A percentile compares a stretch with the other conserved stretches of the same genome.
Evolutionary conservation across 2,329 filamentous ascomycete species (phyloP).

Genomic region (Pseudovirgaria hyperparasitica): DNA sequence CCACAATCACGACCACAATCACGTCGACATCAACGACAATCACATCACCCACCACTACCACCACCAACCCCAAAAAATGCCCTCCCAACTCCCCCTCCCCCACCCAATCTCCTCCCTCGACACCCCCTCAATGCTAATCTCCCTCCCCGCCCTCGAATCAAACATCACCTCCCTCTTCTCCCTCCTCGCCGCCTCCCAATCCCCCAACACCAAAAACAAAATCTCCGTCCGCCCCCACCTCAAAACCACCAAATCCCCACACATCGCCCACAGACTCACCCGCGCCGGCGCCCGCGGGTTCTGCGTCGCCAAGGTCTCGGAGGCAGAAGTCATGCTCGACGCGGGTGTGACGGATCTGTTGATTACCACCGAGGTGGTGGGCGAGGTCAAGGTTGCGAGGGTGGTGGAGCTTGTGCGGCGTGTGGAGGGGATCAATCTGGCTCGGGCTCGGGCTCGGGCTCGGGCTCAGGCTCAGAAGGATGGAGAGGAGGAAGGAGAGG

Average conservation of each 20-base stretch:
- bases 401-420: conserved; percentile 33
- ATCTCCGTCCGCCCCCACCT: conserved; percentile 36
- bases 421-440: conserved; percentile 27
- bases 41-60: too few species aligned
- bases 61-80: too few species aligned
- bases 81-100: too few species aligned
- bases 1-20: too few species aligned
- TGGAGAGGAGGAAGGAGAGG: too few species aligned
- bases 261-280: conserved; percentile 31
- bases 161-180: conserved; percentile 37
- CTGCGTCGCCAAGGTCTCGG: conserved; percentile 40
- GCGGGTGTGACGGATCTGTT: conserved; percentile 37
- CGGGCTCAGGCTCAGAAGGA: too few species aligned
- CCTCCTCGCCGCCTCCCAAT: conserved; percentile 33
- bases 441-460: too few species aligned
- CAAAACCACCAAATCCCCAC: conserved; percentile 40
- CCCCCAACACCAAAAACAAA: too few species aligned
- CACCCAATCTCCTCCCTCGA: conserved; percentile 33
- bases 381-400: conserved; percentile 31
- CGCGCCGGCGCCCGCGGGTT: conserved; percentile 37
- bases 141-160: conserved; percentile 38
- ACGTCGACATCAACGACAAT: too few species aligned
- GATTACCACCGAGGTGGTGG: conserved; percentile 40
- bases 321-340: conserved; percentile 24
- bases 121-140: conserved; percentile 44